Evolutionary conservation across 2,329 filamentous ascomycete species (phyloP), one percentile per base, ranked within the genome.

Genomic region (Pestalotiopsis sp.): DNA sequence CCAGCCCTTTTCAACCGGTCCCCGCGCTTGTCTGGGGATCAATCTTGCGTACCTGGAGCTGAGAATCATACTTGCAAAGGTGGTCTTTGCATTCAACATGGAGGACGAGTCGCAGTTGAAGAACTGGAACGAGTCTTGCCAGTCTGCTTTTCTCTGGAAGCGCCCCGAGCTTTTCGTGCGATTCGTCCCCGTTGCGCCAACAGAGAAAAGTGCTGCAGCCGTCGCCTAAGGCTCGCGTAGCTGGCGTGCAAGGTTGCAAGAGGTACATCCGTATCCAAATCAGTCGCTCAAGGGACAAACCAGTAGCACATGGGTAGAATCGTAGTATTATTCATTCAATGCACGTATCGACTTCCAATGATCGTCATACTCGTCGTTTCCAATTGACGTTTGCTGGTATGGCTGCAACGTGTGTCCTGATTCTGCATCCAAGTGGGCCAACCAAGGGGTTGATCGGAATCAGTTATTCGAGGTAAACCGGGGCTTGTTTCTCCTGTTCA

Each of bases 1-100:
- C 56, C 71, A 73, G 62, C 74, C 75, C 0, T 76, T 76, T 64
- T 71, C 70, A 2, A 57, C 67, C 11, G 75, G 75, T 0, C 66
- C 73, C 1, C 68, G 75, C 2, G 70, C 69, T 56, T 76, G 75
- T 56, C 70, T 76, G 11, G 75, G 75, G 9, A 71, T 71, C 49
- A 76, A 76, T 41, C 69, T 79, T 14, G 81, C 81, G 0, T 79
- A 79, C 45, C 74, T 81, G 6, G 81, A 83, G 70, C 78, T 82
- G 75, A 72, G 76, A 6, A 68, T 80, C 4, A 76, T 80, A 12
- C 61, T 83, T 12, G 78, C 80, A 1, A 82, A 80, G 69, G 66
- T 83, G 36, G 20, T 82, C 7, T 82, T 70, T 66, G 70, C 73
- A 2, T 83, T 79, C 65, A 79, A 83, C 62, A 69, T 82, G 68